phyloP scores from a whole-genome alignment of 2,329 filamentous ascomycete species.

The Aspergillus pseudoglaucus region DNA sequence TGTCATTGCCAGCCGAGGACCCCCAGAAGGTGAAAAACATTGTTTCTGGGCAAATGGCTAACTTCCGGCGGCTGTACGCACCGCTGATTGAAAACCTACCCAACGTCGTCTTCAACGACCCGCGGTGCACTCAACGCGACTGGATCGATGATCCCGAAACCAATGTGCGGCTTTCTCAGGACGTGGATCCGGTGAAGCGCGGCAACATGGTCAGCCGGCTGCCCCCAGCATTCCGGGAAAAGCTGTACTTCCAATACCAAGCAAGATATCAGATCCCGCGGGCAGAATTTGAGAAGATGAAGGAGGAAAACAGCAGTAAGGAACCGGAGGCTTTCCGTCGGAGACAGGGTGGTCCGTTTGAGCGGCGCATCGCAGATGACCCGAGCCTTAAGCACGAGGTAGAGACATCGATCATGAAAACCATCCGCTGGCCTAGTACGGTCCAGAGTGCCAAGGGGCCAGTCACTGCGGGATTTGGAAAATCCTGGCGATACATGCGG shows the following conservation, averaged over 20 bases:
- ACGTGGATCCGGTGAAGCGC: constrained; percentile 85
- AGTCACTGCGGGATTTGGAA: constrained; percentile 66
- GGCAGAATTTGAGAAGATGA: constrained; percentile 76
- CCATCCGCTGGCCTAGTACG: constrained; percentile 86
- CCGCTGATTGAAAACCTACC: constrained; percentile 85
- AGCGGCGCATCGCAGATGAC: constrained; percentile 71
- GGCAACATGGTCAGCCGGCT: constrained; percentile 95
- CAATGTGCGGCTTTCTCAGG: constrained; percentile 68
- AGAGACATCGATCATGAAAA: constrained; percentile 71
- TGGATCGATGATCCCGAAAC: constrained; percentile 60
- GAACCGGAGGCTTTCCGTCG: constrained; percentile 60
- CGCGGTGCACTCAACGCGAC: constrained; percentile 49
- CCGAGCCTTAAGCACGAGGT: constrained; percentile 65
- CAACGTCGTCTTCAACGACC: constrained; percentile 72
- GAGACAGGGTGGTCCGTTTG: constrained; percentile 75
- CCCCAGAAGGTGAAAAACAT: constrained; percentile 91
- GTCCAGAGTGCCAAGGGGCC: constrained; percentile 79
- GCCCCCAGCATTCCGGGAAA: constrained; percentile 77
- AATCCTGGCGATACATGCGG: constrained; percentile 66
- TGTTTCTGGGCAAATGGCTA: constrained; percentile 79
- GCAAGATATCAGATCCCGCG: constrained; percentile 80
- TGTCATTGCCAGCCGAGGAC: constrained; percentile 84
- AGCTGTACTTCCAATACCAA: constrained; percentile 92
- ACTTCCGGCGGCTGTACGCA: constrained; percentile 86
- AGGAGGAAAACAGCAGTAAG: constrained; percentile 66